A percentile compares a stretch with the other conserved stretches of the same genome.
Conservation (phyloP, 768 basidiomycete genomes). For the Podaxis sp. region DNA sequence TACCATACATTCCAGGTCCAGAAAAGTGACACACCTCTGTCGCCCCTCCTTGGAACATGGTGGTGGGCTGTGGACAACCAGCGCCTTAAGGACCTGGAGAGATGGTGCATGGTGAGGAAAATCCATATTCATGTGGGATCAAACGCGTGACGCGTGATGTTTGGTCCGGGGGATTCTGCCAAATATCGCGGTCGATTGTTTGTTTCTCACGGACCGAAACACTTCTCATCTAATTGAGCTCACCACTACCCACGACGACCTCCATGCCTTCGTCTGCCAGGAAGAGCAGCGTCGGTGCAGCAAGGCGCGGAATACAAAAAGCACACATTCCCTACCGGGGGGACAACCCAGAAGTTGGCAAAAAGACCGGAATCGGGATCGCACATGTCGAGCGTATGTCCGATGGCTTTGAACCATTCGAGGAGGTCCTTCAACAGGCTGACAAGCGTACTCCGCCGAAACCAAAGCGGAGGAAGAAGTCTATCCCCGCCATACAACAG, state of each 20-base stretch:
- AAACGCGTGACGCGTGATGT: conserved; percentile 15
- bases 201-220: conserved; percentile 14
- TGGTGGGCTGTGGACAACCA: not conserved
- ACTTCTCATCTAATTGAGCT: not conserved
- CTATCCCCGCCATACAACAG: conserved; percentile 18
- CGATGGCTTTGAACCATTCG: conserved; percentile 83
- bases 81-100: conserved; percentile 4
- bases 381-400: conserved; percentile 68
- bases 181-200: conserved; percentile 16
- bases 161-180: not conserved
- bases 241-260: conserved; percentile 4
- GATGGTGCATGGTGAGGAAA: not conserved
- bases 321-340: conserved; percentile 77
- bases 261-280: conserved; percentile 45
- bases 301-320: conserved; percentile 59
- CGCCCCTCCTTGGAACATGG: conserved; percentile 27
- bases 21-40: conserved; percentile 26
- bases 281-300: conserved; percentile 45
- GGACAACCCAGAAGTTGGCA: conserved; percentile 74
- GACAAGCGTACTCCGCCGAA: conserved; percentile 65
- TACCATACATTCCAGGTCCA: not conserved
- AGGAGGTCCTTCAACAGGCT: conserved; percentile 68
- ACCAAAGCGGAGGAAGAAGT: conserved; percentile 52
- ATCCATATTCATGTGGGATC: not conserved
- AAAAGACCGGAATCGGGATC: conserved; percentile 76